Evolutionary conservation across 768 basidiomycete species (phyloP).

Genomic region (Lactarius psammicola): DNA sequence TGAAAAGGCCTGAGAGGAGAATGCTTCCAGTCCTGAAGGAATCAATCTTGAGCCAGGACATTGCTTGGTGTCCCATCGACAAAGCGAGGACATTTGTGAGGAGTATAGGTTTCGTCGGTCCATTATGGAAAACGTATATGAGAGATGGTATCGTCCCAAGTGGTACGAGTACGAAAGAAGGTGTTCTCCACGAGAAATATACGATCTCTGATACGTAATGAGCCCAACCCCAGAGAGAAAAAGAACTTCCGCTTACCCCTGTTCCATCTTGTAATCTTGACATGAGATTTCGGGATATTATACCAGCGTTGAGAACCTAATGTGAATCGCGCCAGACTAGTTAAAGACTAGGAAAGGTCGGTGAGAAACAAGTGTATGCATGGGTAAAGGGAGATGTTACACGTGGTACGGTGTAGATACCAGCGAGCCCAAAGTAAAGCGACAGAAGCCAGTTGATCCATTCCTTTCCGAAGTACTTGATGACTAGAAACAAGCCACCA

Average conservation of each 20-base stretch:
- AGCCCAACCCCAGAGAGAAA: not conserved
- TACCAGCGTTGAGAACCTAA: conserved; percentile 58
- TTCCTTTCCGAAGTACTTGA: conserved; percentile 73
- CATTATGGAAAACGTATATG: conserved; percentile 51
- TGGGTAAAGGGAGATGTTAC: conserved; percentile 38
- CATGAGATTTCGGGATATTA: conserved; percentile 42
- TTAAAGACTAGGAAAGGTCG: conserved; percentile 43
- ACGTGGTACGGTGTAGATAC: conserved; percentile 68
- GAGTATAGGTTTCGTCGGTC: conserved; percentile 55
- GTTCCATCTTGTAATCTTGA: conserved; percentile 47
- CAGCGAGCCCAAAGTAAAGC: conserved; percentile 69
- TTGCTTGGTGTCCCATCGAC: conserved; percentile 78
- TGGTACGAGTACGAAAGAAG: conserved; percentile 55
- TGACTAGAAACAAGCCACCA: conserved; percentile 62
- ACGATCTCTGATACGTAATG: conserved; percentile 36
- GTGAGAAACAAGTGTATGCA: not conserved
- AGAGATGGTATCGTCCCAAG: conserved; percentile 63
- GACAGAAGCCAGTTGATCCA: conserved; percentile 83
- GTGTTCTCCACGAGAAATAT: conserved; percentile 53
- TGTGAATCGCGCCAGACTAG: conserved; percentile 48
- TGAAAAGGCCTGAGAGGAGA: conserved; percentile 77
- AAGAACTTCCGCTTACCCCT: conserved; percentile 39
- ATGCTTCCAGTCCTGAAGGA: conserved; percentile 85
- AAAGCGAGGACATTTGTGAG: conserved; percentile 74
- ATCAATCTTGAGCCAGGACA: conserved; percentile 80